Evolutionary conservation across 192 early-diverging fungal genomes (phyloP), one percentile per base, ranked within the genome.

Genomic region (Coemansia sp.): DNA sequence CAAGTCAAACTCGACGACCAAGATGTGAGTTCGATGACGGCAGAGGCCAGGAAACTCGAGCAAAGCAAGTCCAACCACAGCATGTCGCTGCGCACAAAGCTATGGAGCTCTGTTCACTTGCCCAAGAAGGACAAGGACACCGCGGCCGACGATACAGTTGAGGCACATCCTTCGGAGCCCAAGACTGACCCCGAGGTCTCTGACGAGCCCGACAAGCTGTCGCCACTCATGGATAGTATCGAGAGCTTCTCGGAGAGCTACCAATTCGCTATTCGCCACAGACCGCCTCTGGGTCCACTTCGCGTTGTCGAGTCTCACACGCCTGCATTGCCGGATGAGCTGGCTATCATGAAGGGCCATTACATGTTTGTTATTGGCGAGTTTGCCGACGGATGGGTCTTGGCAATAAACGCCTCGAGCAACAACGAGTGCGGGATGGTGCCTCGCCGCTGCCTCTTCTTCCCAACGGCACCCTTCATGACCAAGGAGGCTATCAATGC

Each of bases 371-470:
- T 83, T 29, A 40, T 83, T 11, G 80, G 80, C 69, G 76, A 83
- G 46, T 78, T 83, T 75, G 80, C 75, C 36, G 80, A 83, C 39
- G 80, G 80, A 29, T 83, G 80, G 80, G 73, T 78, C 31, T 50
- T 83, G 44, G 72, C 80, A 5, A 69, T 78, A 13, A 83, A 83
- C 18, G 39, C 65, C 4, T 72, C 75, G 41, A 73, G 64, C 20
- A 43, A 65, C 16, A 83, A 65, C 62, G 76, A 78, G 47, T 75
- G 69, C 46, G 80, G 80, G 12, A 83, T 83, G 76, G 69, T 78
- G 43, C 80, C 76, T 5, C 80, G 80, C 12, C 76, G 80, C 64
- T 83, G 80, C 52, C 55, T 83, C 36, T 83, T 83, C 60, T 75
- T 83, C 43, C 76, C 80, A 16, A 70, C 72, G 3, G 70, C 76